These are phyloP conservation scores for Turnera subulata DNA, from an alignment of 345 rosid genomes.

Conservation along the genomic window DNA sequence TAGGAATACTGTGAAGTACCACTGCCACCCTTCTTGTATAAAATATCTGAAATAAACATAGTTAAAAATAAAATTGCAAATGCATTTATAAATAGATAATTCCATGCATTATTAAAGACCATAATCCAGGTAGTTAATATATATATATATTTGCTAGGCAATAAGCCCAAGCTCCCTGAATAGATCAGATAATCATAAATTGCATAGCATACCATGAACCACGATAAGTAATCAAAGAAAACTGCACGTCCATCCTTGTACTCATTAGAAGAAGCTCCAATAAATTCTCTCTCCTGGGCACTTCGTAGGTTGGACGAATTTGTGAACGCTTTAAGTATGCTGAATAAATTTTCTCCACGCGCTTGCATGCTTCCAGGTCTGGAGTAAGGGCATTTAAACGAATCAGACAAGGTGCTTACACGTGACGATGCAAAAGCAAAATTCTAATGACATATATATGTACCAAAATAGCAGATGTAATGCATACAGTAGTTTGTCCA, in stretches of 20 bases:
- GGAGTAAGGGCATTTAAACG: conserved; percentile 28
- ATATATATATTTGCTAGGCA: too few relatives aligned
- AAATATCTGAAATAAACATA: conserved; percentile 55
- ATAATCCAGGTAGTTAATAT: too few relatives aligned
- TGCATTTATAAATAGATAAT: too few relatives aligned
- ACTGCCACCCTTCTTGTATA: conserved; percentile 70
- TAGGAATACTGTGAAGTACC: conserved; percentile 71
- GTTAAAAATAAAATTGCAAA: background rate
- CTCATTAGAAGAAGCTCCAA: conserved; percentile 29
- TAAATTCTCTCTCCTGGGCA: conserved; percentile 52
- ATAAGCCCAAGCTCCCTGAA: too few relatives aligned
- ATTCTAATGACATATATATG: conserved; percentile 26
- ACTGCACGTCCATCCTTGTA: conserved; percentile 62
- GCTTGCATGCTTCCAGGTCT: conserved; percentile 99
- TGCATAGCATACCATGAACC: conserved; percentile 56
- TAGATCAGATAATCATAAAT: conserved; percentile 10
- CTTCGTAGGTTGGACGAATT: conserved; percentile 67
- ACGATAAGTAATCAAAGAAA: conserved; percentile 89
- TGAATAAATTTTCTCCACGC: conserved; percentile 87
- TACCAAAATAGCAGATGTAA: conserved; percentile 56
- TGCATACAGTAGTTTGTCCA: conserved; percentile 96
- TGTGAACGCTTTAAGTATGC: conserved; percentile 68
- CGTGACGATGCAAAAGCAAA: conserved; percentile 17
- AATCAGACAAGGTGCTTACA: conserved; percentile 29
- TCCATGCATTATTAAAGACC: too few relatives aligned